Evolutionary conservation across 2,329 filamentous ascomycete species (phyloP), one percentile per base, ranked within the genome.

Genomic region (Fusarium chuoi): DNA sequence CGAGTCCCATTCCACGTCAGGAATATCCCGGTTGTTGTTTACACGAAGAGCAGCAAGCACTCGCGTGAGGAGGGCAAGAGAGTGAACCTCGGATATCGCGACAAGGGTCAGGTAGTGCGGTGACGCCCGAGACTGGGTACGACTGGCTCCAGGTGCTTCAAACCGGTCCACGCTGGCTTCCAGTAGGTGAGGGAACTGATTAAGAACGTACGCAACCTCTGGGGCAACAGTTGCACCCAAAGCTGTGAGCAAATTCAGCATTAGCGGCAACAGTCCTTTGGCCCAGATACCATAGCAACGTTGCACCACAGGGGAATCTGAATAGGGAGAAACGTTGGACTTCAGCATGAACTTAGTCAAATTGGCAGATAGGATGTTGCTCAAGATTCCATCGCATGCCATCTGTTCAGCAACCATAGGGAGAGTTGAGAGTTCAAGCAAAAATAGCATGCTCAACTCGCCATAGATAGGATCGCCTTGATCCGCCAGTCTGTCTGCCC

Each of bases 231-330:
- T 93, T 3, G 91, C 88, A 17, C 95, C 94, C 24, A 99, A 90
- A 17, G 93, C 91, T 67, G 92, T 90, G 26, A 99, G 88, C 35
- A 99, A 87, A 81, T 98, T 98, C 49, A 99, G 88, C 68, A 96
- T 92, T 24, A 99, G 85, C 0, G 96, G 96, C 7, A 99, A 86
- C 65, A 98, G 89, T 4, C 94, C 96, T 75, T 94, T 93, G 26
- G 91, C 90, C 96, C 96, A 99, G 78, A 98, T 95, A 59, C 89
- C 89, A 84, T 97, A 97, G 79, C 97, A 91, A 33, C 96, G 91
- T 70, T 91, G 89, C 0, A 89, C 84, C 4, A 92, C 87, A 7
- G 90, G 86, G 20, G 89, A 89, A 11, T 93, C 89, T 49, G 96
- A 93, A 72, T 97, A 95, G 0, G 95, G 95, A 6, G 93, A 93